Percentiles rank a stretch among this genome's conserved stretches.
Conservation (phyloP, 306 rosid species). For the Parietaria judaica region DNA sequence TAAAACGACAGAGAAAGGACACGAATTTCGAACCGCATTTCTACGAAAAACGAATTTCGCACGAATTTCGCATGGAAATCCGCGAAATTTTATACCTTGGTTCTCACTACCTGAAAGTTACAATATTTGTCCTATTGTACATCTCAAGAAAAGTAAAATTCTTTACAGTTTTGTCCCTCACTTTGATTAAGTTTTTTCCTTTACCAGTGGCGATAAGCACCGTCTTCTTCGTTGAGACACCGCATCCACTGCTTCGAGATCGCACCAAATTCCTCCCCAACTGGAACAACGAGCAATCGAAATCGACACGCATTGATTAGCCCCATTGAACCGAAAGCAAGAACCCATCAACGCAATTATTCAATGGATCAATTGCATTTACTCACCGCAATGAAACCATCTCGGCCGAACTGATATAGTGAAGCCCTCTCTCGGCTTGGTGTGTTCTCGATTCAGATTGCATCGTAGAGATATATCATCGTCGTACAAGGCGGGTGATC, state of each 20-base stretch:
- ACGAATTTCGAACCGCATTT: no score
- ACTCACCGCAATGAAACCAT: neutral
- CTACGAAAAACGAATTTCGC: neutral
- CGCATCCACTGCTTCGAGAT: neutral
- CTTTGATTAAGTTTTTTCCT: no score
- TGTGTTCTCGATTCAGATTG: conserved; percentile 11
- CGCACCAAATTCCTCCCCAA: conserved; percentile 12
- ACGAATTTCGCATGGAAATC: no score
- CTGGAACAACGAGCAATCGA: conserved; percentile 23
- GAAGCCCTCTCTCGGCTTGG: neutral
- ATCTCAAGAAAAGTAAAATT: conserved; percentile 13
- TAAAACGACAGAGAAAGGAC: no score
- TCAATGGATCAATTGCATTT: neutral
- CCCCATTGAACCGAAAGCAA: neutral
- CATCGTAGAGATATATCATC: neutral
- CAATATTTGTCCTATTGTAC: conserved; percentile 28
- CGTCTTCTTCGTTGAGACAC: neutral
- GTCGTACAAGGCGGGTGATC: neutral
- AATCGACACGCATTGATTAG: neutral
- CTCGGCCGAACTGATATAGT: neutral
- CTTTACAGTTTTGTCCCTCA: neutral
- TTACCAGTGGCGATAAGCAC: conserved; percentile 1
- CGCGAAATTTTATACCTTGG: neutral
- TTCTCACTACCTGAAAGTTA: conserved; percentile 23
- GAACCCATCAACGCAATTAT: neutral